phyloP scores from a whole-genome alignment of 2,329 filamentous ascomycete species.

The Epichloe hybrida region DNA sequence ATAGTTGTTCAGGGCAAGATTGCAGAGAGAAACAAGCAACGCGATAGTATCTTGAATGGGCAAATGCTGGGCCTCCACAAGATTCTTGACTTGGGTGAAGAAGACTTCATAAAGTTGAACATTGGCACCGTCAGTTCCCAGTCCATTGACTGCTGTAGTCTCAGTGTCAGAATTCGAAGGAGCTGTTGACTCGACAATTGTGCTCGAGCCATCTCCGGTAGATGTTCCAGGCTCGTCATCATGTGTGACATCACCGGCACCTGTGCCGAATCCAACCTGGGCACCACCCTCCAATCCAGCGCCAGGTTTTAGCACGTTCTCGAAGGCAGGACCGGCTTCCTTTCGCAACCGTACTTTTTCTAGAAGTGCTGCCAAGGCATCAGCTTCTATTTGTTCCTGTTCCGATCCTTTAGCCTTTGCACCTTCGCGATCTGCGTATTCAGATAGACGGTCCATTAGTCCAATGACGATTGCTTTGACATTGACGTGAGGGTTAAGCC shows the following conservation, averaged over 20 bases:
- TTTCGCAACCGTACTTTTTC: conserved; percentile 63
- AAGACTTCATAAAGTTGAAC: conserved; percentile 95
- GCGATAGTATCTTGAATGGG: conserved; percentile 93
- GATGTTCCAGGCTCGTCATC: conserved; percentile 8
- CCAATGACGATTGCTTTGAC: conserved; percentile 97
- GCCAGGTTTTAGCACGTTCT: conserved; percentile 15
- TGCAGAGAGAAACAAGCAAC: conserved; percentile 81
- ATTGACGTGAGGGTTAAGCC: conserved; percentile 91
- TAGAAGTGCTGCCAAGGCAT: conserved; percentile 65
- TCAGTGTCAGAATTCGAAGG: conserved; percentile 34
- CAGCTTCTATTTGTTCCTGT: conserved; percentile 66
- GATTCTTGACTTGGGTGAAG: conserved; percentile 85
- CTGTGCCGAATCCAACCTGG: conserved; percentile 18
- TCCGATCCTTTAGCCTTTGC: conserved; percentile 57
- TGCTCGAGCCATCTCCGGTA: conserved; percentile 18
- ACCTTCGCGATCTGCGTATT: conserved; percentile 84
- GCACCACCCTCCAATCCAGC: conserved; percentile 20
- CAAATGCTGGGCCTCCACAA: conserved; percentile 81
- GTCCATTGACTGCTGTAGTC: conserved; percentile 33
- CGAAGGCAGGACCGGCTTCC: conserved; percentile 20
- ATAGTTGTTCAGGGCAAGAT: conserved; percentile 91
- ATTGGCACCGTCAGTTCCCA: conserved; percentile 39
- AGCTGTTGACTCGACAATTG: conserved; percentile 18
- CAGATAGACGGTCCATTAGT: conserved; percentile 88
- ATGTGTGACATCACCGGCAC: conserved; percentile 16